Base-by-base conservation (phyloP, 179 eudicot species). In the Silene coronaria region DNA sequence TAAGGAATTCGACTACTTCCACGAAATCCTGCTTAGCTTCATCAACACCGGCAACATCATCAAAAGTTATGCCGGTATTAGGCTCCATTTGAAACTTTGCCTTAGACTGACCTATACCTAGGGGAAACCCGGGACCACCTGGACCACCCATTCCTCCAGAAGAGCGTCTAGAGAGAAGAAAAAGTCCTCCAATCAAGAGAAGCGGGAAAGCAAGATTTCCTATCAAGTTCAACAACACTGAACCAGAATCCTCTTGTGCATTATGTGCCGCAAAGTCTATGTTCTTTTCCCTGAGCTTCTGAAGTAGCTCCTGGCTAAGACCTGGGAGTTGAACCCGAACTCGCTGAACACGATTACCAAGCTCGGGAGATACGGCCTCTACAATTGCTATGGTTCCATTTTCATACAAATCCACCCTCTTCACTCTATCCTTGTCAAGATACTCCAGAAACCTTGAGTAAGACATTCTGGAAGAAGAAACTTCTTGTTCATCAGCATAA, bases 71-170 rank as follows among this genome's bases (percentile, higher is more conserved):
- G 14, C 99, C 97, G 27, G 99, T 95, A 81, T 92, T 95, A 22
- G 99, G 97, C 80, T 95, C 97, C 99, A 92, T 95, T 80, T 95
- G 99, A 76, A 95, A 95, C 89, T 95, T 95, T 72, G 97, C 99
- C 82, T 88, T 92, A 6, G 99, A 92, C 55, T 95, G 99, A 80
- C 99, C 99, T 77, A 95, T 91, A 9, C 80, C 68, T 30, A 95
- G 79, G 1, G 99, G 99, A 77, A 81, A 83, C 1, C 99, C 99
- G 46, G 99, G 97, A 63, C 99, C 99, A 66, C 99, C 99, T 19
- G 99, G 99, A 63, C 99, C 99, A 26, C 99, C 99, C 92, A 91
- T 88, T 67, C 97, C 99, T 62, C 99, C 99, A 6, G 87, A 71
- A 48, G 93, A 86, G n/a, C 97, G 90, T 66, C 99, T 84, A 24